phyloP scores from a whole-genome alignment of 2,329 filamentous ascomycete genomes.

The Botrytis paeoniae region DNA sequence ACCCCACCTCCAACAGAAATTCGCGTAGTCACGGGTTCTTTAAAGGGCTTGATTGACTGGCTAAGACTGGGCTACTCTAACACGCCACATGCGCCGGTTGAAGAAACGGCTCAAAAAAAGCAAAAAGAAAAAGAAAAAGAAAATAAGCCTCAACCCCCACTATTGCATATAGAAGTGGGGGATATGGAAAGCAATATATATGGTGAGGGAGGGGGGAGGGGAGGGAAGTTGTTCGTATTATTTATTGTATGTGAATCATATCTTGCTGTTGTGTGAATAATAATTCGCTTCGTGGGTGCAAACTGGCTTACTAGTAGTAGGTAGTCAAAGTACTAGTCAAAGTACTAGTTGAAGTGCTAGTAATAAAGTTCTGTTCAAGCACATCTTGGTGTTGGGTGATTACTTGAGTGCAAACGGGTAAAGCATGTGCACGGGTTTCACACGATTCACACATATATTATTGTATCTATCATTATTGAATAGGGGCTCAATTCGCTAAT shows the following conservation, averaged over 20 bases:
- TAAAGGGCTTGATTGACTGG: background rate
- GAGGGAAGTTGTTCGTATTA: background rate
- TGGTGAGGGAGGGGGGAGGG: background rate
- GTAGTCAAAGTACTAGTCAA: background rate
- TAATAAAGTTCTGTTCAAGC: background rate
- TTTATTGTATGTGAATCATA: background rate
- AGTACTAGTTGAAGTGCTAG: background rate
- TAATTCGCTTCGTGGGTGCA: background rate
- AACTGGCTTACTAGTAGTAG: no score
- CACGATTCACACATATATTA: background rate
- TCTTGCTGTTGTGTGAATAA: background rate
- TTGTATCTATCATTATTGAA: background rate
- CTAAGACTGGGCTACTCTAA: background rate
- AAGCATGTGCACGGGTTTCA: background rate
- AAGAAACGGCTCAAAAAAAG: background rate
- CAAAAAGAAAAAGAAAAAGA: background rate
- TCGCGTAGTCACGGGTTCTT: slow-evolving; percentile 2
- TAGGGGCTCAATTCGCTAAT: background rate
- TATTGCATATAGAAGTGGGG: background rate
- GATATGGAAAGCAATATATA: background rate
- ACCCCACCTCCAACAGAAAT: background rate
- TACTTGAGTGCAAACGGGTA: background rate
- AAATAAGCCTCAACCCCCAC: slow-evolving; percentile 5
- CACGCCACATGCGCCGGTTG: slow-evolving; percentile 5
- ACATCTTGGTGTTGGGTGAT: no score